Evolutionary conservation across 108 stramenopile species (phyloP).

Genomic region (Discostella pseudostelligera): DNA sequence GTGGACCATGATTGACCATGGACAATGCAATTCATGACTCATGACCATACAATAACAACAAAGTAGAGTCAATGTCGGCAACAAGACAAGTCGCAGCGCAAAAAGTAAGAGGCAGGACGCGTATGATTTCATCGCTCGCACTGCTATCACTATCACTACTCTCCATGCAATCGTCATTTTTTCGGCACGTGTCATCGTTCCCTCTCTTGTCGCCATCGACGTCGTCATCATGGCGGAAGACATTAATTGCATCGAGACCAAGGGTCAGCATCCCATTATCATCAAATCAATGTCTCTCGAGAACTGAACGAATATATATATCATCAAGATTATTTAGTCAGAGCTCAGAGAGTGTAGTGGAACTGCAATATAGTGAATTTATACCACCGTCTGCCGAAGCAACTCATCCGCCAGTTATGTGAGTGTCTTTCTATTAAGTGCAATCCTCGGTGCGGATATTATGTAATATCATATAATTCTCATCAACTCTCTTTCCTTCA

Average conservation of each 20-base stretch:
- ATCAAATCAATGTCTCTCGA: no score
- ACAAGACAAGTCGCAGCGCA: no score
- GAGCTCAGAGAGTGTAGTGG: conserved; percentile 16
- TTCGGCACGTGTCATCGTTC: neutral
- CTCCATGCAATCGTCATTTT: neutral
- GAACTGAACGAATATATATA: neutral
- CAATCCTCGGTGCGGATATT: neutral
- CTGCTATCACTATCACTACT: neutral
- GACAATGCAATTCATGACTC: no score
- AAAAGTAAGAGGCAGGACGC: no score
- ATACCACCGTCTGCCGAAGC: conserved; percentile 15
- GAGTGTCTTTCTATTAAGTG: neutral
- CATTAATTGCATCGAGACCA: neutral
- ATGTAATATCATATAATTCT: neutral
- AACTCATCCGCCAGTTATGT: conserved; percentile 40
- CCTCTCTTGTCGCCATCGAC: neutral
- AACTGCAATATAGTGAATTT: conserved; percentile 43
- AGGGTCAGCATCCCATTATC: neutral
- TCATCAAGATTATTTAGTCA: neutral
- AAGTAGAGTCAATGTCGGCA: no score
- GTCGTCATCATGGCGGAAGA: neutral
- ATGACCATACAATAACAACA: no score
- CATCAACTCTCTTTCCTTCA: neutral
- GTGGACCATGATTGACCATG: no score
- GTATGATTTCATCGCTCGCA: neutral